Base-by-base conservation (phyloP, 805 yeast genomes). In the Barnettozyma salicaria region DNA sequence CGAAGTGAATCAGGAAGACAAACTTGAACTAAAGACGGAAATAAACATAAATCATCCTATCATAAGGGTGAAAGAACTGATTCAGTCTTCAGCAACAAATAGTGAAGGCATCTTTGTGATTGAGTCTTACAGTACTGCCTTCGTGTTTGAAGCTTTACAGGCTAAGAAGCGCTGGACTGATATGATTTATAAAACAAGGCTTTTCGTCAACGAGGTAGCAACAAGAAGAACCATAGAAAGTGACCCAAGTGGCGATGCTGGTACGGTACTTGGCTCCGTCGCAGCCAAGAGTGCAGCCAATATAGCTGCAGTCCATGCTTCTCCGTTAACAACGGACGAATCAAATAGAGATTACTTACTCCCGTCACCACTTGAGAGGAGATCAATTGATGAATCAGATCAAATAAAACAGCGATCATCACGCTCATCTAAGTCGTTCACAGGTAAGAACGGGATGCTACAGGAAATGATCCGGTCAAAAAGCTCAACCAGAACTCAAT, bases 161-260 rank as follows among this genome's bases (percentile, higher is more conserved):
- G 56, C 53, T 27, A 80, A 74, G 25, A 62, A 75, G 11, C 52
- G 61, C 14, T 82, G 90, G 90, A 72, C 84, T 1, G 67, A 65
- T 25, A 55, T 72, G 0, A 55, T 79, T 14, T 73, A 71, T 5
- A 68, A 64, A 40, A 62, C 80, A 2, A 68, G 74, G 35, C 53
- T 56, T 11, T 61, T 65, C 27, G 74, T 71, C 22, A 67, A 62
- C 40, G 82, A 78, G 30, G 62, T 74, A 42, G 41, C 52, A 16
- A 58, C 56, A 7, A 47, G 51, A 30, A 37, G 45, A 16, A 32
- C 40, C 11, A 30, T 59, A 22, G 59, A 49, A 6, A 38, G 41
- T 3, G 61, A 54, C 39, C 52, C 62, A 17, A 41, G 57, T 20
- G 61, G 58, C 5, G 45, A 48, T 39, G 54, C 60, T 6, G 63